These are phyloP conservation scores for Calonectria hongkongensis DNA, from an alignment of 2,329 filamentous ascomycete genomes.

Conservation along the genomic window DNA sequence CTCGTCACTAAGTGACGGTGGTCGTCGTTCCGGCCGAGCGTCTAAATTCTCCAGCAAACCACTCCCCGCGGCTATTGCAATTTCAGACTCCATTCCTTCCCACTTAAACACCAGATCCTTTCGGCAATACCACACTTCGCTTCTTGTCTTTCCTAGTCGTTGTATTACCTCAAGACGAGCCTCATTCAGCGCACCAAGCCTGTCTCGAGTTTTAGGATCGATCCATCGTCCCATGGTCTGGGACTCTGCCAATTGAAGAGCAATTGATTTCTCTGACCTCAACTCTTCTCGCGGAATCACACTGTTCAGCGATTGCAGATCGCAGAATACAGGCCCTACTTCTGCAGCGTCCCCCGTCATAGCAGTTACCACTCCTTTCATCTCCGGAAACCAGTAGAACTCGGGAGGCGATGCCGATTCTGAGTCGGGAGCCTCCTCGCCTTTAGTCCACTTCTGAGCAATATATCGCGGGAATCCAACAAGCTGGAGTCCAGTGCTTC, in stretches of 20 bases:
- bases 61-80: background rate
- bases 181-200: background rate
- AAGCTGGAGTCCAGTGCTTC: background rate
- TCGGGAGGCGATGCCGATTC: background rate
- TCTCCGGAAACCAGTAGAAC: background rate
- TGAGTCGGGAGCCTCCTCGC: background rate
- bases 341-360: slow-evolving; percentile 2
- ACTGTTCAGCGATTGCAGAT: background rate
- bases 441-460: background rate
- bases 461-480: slow-evolving; percentile 6
- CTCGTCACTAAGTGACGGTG: background rate
- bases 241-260: background rate
- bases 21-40: background rate
- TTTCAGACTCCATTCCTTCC: slow-evolving; percentile 1
- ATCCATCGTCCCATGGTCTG: slow-evolving; percentile 9
- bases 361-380: background rate
- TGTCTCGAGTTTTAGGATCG: slow-evolving; percentile 3
- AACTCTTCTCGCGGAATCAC: background rate
- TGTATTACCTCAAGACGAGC: background rate
- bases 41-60: background rate
- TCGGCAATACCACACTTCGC: background rate
- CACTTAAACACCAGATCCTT: slow-evolving; percentile 13
- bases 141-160: background rate
- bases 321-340: background rate
- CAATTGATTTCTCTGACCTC: background rate